Percentiles rank a stretch among this genome's conserved stretches.
These are phyloP conservation scores for Albatrellus ellisii DNA, from an alignment of 768 basidiomycete species.

Conservation along the genomic window DNA sequence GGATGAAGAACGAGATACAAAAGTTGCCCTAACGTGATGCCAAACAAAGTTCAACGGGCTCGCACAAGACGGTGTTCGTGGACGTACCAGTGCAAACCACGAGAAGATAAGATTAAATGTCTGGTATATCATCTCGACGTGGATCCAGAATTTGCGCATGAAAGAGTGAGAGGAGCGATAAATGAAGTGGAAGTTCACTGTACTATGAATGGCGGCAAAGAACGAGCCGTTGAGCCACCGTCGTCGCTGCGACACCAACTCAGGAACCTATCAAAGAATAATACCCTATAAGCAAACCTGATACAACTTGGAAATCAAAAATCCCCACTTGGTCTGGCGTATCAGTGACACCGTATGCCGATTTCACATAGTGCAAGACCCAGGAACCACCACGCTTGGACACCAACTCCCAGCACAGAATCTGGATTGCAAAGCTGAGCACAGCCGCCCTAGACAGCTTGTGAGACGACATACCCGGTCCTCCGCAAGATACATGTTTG, in stretches of 20 bases:
- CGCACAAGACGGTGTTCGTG: not conserved
- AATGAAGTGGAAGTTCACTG: conserved; percentile 88
- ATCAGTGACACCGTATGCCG: conserved; percentile 84
- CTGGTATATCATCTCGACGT: conserved; percentile 89
- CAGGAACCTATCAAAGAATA: conserved; percentile 51
- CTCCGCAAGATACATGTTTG: conserved; percentile 94
- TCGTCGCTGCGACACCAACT: conserved; percentile 87
- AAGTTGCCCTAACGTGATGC: conserved; percentile 52
- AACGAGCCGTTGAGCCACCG: conserved; percentile 98
- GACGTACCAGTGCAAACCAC: conserved; percentile 71
- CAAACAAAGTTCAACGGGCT: not conserved
- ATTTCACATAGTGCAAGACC: conserved; percentile 95
- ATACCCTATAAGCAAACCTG: not conserved
- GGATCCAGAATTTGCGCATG: conserved; percentile 85
- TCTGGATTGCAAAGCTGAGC: conserved; percentile 27
- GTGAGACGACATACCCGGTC: conserved; percentile 45
- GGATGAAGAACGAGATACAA: conserved; percentile 78
- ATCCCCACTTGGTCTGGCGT: conserved; percentile 72
- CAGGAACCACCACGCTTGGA: conserved; percentile 86
- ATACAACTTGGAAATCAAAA: not conserved
- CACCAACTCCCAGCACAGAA: conserved; percentile 95
- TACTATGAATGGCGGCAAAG: conserved; percentile 91
- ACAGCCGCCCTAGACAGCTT: not conserved
- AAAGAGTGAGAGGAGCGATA: conserved; percentile 82
- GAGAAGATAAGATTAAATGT: conserved; percentile 84